These are phyloP conservation scores for Dactylellina leptospora DNA, from an alignment of 2,329 filamentous ascomycete species.

Conservation along the genomic window DNA sequence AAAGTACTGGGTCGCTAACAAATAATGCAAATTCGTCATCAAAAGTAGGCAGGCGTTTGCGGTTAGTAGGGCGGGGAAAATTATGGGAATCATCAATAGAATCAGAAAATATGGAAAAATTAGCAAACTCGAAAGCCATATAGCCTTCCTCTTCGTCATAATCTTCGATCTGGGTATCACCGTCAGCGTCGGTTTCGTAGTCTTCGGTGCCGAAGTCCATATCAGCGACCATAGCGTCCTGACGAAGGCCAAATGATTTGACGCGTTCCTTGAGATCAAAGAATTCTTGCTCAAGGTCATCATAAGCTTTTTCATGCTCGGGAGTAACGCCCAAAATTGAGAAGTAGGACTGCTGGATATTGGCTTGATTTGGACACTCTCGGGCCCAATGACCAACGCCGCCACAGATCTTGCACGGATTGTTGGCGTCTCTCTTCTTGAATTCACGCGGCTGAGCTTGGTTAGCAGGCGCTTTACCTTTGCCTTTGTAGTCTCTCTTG, in stretches of 20 bases:
- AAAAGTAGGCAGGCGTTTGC: neutral
- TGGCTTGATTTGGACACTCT: neutral
- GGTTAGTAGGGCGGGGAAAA: neutral
- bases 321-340: neutral
- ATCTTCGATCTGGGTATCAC: neutral
- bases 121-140: neutral
- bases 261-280: neutral
- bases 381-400: neutral
- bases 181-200: neutral
- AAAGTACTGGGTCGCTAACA: neutral
- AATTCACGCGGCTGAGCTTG: neutral
- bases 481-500: neutral
- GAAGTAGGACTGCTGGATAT: neutral
- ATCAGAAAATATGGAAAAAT: neutral
- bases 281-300: neutral
- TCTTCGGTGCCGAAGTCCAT: neutral
- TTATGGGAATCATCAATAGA: neutral
- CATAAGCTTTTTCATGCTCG: neutral
- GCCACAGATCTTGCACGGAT: neutral
- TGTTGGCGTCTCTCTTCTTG: neutral
- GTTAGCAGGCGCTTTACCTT: neutral
- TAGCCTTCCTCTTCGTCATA: neutral
- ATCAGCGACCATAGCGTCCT: neutral
- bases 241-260: neutral
- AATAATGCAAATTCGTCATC: neutral